A percentile compares a stretch with the other conserved stretches of the same genome.
phyloP scores from a whole-genome alignment of 257 asterid species.

The Plantago ovata region DNA sequence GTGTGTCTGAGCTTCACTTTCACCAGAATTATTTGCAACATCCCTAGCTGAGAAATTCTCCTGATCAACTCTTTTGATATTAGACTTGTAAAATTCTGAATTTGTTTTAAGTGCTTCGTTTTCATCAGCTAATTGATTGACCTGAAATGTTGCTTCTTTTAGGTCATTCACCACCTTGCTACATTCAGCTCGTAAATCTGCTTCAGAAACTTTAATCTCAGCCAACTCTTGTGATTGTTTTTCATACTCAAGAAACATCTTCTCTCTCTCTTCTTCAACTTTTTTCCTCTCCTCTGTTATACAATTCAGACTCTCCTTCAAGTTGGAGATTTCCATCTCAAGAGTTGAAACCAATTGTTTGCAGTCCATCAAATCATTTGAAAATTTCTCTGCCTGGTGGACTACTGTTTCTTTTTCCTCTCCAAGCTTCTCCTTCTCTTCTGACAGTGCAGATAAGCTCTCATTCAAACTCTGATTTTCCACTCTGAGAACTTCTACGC shows the following conservation, averaged over 20 bases:
- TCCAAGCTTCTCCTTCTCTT: constrained; percentile 49
- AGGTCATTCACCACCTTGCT: constrained; percentile 44
- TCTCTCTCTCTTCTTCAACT: constrained; percentile 51
- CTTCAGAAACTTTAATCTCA: constrained; percentile 34
- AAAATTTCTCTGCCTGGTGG: constrained; percentile 43
- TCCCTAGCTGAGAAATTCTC: constrained; percentile 32
- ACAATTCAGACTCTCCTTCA: constrained; percentile 30
- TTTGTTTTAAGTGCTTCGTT: constrained; percentile 47
- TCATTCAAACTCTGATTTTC: constrained; percentile 48
- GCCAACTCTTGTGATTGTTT: constrained; percentile 45
- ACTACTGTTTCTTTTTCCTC: constrained; percentile 41
- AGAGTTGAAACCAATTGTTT: constrained; percentile 45
- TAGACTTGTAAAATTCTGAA: constrained; percentile 42
- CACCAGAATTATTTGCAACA: constrained; percentile 27
- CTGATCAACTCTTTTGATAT: constrained; percentile 33
- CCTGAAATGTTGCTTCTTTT: constrained; percentile 44
- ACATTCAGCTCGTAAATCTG: constrained; percentile 48
- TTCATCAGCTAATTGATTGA: constrained; percentile 52
- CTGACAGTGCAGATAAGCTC: constrained; percentile 33
- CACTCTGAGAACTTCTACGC: constrained; percentile 46
- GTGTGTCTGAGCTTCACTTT: constrained; percentile 22
- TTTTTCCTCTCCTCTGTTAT: constrained; percentile 49
- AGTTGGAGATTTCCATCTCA: constrained; percentile 50
- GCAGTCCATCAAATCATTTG: constrained; percentile 40
- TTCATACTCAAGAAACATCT: constrained; percentile 40